Evolutionary conservation across 768 basidiomycete species (phyloP), one percentile per base, ranked within the genome.

Genomic region (Pleurotus sapidus): DNA sequence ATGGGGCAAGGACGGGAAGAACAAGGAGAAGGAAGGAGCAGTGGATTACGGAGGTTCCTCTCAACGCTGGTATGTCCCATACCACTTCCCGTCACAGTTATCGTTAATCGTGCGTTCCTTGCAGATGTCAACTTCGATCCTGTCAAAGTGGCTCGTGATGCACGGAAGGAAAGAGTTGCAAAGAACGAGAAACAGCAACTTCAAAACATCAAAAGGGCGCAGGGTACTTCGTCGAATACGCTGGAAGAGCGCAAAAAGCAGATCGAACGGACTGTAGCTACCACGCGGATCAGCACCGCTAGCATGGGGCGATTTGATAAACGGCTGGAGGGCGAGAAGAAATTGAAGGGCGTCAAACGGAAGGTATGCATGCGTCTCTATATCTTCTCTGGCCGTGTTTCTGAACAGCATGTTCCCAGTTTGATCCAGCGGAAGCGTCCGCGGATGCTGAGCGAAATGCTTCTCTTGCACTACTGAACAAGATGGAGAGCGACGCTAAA

Each of bases 261-360:
- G 12, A 81, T 98, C 15, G 89, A 94, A 18, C 79, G 80, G 57
- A 88, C 89, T 1, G 75, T 97, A 23, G 84, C 91, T 6, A 80
- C 87, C 9, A 86, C 89, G 1, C 84, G 91, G 58, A 75, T 78
- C 25, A 94, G 94, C 59, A 99, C 97, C 0, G 97, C 95, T 0
- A 95, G 93, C 64, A 88, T 99, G 88, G 97, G 97, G 61, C 88
- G 83, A 64, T 99, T 97, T 64, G 96, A 98, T 70, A 88, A 84
- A 61, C 85, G 80, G 66, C 80, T 98, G 18, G 89, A 95, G 51
- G 95, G 95, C 11, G 97, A 99, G 72, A 90, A 91, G 70, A 95
- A 93, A 71, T 68, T 86, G 45, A 84, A 84, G 37, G 94, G 95
- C 5, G 74, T 95, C 47, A 98, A 98, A 77, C 85, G 97, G 65